These are phyloP conservation scores for Cudoniella acicularis DNA, from an alignment of 495 filamentous ascomycete species.

Conservation along the genomic window DNA sequence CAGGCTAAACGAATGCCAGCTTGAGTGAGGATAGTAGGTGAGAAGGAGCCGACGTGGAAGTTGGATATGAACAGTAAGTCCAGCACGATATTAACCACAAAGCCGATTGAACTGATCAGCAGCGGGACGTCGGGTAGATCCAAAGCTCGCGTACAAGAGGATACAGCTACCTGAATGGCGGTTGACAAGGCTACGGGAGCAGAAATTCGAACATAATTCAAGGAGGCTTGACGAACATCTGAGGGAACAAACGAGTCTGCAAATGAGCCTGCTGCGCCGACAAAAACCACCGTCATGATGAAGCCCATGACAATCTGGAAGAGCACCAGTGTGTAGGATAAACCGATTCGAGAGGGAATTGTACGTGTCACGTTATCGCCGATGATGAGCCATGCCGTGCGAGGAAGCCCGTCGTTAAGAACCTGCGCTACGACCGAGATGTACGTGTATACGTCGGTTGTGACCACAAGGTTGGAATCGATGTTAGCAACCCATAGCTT, in stretches of 20 bases:
- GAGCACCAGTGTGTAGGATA: conserved; percentile 62
- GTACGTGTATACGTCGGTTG: conserved; percentile 51
- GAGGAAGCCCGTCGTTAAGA: conserved; percentile 70
- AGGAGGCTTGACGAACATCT: conserved; percentile 47
- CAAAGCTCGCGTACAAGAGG: conserved; percentile 57
- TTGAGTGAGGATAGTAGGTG: conserved; percentile 59
- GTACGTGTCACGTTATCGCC: conserved; percentile 58
- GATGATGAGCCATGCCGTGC: conserved; percentile 66
- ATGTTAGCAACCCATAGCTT: conserved; percentile 76
- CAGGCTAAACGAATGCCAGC: conserved; percentile 61
- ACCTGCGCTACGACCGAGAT: conserved; percentile 64
- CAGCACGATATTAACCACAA: conserved; percentile 64
- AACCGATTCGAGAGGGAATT: conserved; percentile 46
- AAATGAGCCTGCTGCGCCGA: conserved; percentile 48
- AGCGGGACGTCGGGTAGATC: conserved; percentile 73
- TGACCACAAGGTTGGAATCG: conserved; percentile 60
- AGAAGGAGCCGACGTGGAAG: conserved; percentile 54
- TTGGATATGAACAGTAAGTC: conserved; percentile 68
- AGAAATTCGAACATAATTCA: conserved; percentile 66
- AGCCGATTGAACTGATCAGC: conserved; percentile 60
- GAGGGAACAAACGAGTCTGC: conserved; percentile 61
- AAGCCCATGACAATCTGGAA: conserved; percentile 54
- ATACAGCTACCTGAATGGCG: conserved; percentile 61
- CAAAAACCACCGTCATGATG: conserved; percentile 60
- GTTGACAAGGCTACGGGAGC: conserved; percentile 58